Evolutionary conservation across 345 rosid species (phyloP), one percentile per base, ranked within the genome.

Genomic region (Linum lewisii): DNA sequence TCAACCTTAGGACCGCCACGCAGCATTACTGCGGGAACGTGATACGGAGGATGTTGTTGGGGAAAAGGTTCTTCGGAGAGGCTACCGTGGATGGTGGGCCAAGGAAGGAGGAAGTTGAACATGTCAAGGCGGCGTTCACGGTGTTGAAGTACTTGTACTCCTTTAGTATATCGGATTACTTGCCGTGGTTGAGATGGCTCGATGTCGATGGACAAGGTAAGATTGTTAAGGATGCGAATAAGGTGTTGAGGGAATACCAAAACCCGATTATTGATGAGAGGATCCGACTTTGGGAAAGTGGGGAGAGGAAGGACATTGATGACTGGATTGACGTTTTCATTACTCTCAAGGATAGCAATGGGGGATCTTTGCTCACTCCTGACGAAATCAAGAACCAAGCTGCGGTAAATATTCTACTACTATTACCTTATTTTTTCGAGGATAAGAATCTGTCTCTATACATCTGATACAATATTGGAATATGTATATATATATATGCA

Each of bases 21-120:
- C 56, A 20, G 22, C 70, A 63, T 44, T 69, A 66, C 19, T 45
- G 25, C 24, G 67, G 73, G 3, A 69, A 63, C 19, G 61, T 73
- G 52, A 51, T 47, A 20, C 63, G 73, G 60, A 70, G 66, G 54
- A 21, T 77, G 69, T 21, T 70, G 70, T 69, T 77, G 59, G 57
- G 67, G 38, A 34, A 34, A 0, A 34, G 38, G 10, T 34, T 66
- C 53, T 77, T 73, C 36, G 68, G 57, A n/a, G 52, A 63, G 51
- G 56, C 6, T 7, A 47, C 45, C 3, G 3, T 50, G 20, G 60
- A 70, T 6, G 74, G 74, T 3, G 71, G 76, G 24, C 69, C 70
- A 0, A 69, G 54, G 7, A 14, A 50, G 2, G 51, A 36, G 45
- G 75, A 75, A 23, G 51, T 55, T 44, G 54, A 71, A 19, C 63